phyloP scores from a whole-genome alignment of 2,329 filamentous ascomycete genomes.

The Elsinoe arachidis region DNA sequence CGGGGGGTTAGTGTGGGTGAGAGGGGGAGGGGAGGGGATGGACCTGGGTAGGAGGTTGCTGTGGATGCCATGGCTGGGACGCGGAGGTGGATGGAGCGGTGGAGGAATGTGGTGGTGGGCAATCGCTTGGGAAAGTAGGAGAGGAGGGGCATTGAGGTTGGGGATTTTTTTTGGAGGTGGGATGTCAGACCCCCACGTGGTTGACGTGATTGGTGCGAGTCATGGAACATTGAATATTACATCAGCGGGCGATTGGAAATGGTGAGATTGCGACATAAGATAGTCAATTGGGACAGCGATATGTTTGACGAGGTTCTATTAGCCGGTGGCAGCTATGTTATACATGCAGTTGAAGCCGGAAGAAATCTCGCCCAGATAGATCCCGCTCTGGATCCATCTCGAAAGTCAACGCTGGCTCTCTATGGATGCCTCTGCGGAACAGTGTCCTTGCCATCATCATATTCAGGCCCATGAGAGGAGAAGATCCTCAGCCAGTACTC shows the following conservation, averaged over 20 bases:
- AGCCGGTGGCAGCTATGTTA: conserved; percentile 11
- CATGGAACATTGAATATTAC: conserved; percentile 2
- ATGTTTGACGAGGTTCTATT: conserved; percentile 6
- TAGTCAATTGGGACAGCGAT: neutral
- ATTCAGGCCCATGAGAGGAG: conserved; percentile 1
- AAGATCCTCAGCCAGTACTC: neutral
- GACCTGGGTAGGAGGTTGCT: conserved; percentile 27
- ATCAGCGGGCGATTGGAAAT: neutral
- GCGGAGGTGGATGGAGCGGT: conserved; percentile 23
- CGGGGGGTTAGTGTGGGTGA: neutral
- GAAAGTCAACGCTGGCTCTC: neutral
- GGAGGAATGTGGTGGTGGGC: neutral
- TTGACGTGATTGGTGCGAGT: conserved; percentile 10
- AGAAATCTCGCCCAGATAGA: neutral
- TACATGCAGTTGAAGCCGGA: neutral
- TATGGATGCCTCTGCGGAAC: neutral
- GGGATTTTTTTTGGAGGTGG: neutral
- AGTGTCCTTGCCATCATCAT: neutral
- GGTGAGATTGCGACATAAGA: neutral
- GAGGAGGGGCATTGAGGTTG: conserved; percentile 8
- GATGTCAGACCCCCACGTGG: conserved; percentile 9
- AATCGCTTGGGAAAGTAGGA: neutral
- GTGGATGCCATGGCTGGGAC: conserved; percentile 30
- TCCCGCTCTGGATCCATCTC: neutral
- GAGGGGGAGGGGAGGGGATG: neutral